Base-by-base conservation (phyloP, 2,329 filamentous ascomycete species). In the Botrytis tulipae region DNA sequence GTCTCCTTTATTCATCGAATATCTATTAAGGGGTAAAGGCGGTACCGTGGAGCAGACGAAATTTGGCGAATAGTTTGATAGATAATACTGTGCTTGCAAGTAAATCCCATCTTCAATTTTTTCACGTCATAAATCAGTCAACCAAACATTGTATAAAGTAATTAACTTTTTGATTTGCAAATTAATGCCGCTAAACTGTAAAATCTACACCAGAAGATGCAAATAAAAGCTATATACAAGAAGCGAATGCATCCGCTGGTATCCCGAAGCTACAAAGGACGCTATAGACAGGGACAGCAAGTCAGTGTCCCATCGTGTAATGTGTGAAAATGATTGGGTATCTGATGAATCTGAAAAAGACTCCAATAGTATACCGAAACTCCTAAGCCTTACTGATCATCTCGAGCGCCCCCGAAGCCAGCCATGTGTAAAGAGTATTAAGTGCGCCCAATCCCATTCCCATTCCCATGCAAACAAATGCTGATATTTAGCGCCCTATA, bases 301-400 rank as follows among this genome's bases (percentile, higher is more conserved):
- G n/a, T 48, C 5, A 40, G 10, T 40, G 51, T 22, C 51, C 48
- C 66, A 29, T 51, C n/a, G 22, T 44, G n/a, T 7, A 57, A 42
- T 29, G n/a, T 29, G 65, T 32, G 18, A 69, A 68, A 57, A 57
- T 25, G 48, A 69, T 69, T 57, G 66, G 66, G 66, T 69, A 69
- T 69, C 66, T 68, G 16, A 57, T 40, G 46, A 69, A 29, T 57
- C 18, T 44, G n/a, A 57, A 69, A 42, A 9, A 57, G 29, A 57
- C 48, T 62, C 35, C 22, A 42, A 40, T 63, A 42, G n/a, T 29
- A 32, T 54, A 10, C 48, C 48, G 35, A 69, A 69, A 69, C 66
- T 69, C 66, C 66, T n/a, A 35, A n/a, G 40, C 25, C 35, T 57
- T 57, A 18, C 51, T 57, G 51, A 57, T 68, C 29, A 54, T 69